Evolutionary conservation across 2,329 filamentous ascomycete species (phyloP).

Genomic region (Aspergillus glaucus): DNA sequence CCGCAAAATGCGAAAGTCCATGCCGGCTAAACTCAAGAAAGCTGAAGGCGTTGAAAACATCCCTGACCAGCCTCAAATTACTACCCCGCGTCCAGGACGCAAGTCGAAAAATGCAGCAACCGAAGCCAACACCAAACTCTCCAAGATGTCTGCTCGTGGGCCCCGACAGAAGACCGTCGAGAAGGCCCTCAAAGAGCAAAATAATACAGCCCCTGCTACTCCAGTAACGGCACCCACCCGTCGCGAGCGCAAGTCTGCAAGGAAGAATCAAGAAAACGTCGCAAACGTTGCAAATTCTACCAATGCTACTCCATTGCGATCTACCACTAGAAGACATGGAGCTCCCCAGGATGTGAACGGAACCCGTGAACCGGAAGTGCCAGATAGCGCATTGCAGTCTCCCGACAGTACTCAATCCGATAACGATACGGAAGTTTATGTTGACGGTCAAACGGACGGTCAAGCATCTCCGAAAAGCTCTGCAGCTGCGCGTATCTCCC

Average conservation of each 20-base stretch:
- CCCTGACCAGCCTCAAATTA: conserved; percentile 1
- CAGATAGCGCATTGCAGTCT: neutral
- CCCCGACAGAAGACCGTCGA: neutral
- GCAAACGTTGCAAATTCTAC: neutral
- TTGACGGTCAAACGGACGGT: conserved; percentile 14
- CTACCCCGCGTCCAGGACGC: conserved; percentile 9
- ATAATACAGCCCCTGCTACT: conserved; percentile 5
- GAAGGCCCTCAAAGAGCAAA: conserved; percentile 1
- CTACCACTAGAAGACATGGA: neutral
- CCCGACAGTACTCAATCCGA: conserved; percentile 10
- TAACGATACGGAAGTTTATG: conserved; percentile 16
- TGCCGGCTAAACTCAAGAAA: conserved; percentile 10
- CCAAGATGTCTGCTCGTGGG: conserved; percentile 3
- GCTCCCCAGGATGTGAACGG: neutral
- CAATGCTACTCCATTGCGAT: neutral
- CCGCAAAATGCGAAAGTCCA: conserved; percentile 12
- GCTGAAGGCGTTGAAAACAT: conserved; percentile 2
- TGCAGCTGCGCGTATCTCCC: conserved; percentile 10
- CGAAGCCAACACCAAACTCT: conserved; percentile 1
- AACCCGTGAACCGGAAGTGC: neutral
- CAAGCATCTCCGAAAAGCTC: conserved; percentile 15
- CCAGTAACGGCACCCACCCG: conserved; percentile 4
- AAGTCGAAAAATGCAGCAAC: conserved; percentile 5
- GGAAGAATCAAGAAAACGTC: neutral
- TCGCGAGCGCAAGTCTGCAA: conserved; percentile 7